phyloP scores from a whole-genome alignment of 179 eudicot species.

The Camellia oleifera region DNA sequence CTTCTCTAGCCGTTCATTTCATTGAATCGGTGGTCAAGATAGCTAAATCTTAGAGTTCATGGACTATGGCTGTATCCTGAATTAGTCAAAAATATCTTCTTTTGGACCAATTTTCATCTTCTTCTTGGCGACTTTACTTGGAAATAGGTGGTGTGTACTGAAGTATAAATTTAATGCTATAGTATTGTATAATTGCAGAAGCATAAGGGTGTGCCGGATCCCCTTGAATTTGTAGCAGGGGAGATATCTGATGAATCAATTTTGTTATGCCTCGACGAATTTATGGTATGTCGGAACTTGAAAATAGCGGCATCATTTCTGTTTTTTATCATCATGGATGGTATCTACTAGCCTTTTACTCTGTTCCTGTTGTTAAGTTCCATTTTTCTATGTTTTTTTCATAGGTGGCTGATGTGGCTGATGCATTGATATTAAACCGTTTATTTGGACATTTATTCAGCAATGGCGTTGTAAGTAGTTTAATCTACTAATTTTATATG shows the following conservation, averaged over 20 bases:
- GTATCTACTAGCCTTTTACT: background rate
- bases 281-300: slow-evolving; percentile 59
- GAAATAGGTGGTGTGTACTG: background rate
- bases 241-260: slow-evolving; percentile 90
- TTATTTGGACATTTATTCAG: slow-evolving; percentile 73
- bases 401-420: slow-evolving; percentile 96
- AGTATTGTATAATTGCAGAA: slow-evolving; percentile 40
- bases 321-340: background rate
- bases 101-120: background rate
- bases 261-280: slow-evolving; percentile 89
- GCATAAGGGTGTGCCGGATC: slow-evolving; percentile 89
- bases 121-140: background rate
- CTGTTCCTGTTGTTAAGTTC: background rate
- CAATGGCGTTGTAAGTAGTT: slow-evolving; percentile 68
- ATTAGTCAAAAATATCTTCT: no score
- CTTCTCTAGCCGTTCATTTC: background rate
- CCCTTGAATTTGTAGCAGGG: slow-evolving; percentile 90
- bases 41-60: background rate
- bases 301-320: background rate
- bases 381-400: slow-evolving; percentile 13
- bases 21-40: background rate
- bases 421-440: slow-evolving; percentile 88
- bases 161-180: background rate
- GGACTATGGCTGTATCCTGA: background rate
- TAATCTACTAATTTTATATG: background rate